These are phyloP conservation scores for Ilex asprella DNA, from an alignment of 257 asterid genomes.

Conservation along the genomic window DNA sequence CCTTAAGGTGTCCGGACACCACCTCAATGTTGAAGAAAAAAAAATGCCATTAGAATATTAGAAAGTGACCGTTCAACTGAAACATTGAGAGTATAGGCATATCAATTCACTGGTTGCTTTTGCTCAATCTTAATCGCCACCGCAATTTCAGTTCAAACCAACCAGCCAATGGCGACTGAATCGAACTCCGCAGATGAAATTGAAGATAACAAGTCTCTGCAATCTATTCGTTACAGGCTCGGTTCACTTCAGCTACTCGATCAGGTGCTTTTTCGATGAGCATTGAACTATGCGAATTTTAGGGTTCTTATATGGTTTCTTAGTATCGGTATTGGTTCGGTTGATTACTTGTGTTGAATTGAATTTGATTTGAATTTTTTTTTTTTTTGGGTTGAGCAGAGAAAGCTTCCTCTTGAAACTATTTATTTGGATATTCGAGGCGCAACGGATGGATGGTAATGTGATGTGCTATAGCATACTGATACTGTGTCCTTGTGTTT, in stretches of 20 bases:
- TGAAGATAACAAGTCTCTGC: slow-evolving; percentile 33
- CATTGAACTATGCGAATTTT: background rate
- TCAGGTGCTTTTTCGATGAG: slow-evolving; percentile 37
- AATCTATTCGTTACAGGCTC: slow-evolving; percentile 61
- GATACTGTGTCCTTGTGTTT: too few species aligned
- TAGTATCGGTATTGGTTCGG: too few species aligned
- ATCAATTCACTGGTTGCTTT: too few species aligned
- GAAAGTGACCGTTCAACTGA: too few species aligned
- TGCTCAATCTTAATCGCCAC: too few species aligned
- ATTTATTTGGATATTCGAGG: slow-evolving; percentile 55
- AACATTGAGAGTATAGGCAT: too few species aligned
- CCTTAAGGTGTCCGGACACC: too few species aligned
- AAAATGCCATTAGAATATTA: too few species aligned
- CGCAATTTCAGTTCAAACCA: too few species aligned
- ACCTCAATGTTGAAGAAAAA: too few species aligned
- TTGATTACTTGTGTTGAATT: background rate
- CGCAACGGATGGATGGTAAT: slow-evolving; percentile 78
- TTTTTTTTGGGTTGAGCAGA: slow-evolving; percentile 38
- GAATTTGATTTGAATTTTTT: slow-evolving; percentile 1
- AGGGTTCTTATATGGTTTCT: background rate
- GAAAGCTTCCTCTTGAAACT: slow-evolving; percentile 86
- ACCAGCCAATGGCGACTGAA: too few species aligned
- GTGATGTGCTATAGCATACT: background rate
- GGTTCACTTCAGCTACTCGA: slow-evolving; percentile 84
- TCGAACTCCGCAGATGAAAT: slow-evolving; percentile 16